phyloP scores from a whole-genome alignment of 495 filamentous ascomycete species.

The Bathelium albidoporum region DNA sequence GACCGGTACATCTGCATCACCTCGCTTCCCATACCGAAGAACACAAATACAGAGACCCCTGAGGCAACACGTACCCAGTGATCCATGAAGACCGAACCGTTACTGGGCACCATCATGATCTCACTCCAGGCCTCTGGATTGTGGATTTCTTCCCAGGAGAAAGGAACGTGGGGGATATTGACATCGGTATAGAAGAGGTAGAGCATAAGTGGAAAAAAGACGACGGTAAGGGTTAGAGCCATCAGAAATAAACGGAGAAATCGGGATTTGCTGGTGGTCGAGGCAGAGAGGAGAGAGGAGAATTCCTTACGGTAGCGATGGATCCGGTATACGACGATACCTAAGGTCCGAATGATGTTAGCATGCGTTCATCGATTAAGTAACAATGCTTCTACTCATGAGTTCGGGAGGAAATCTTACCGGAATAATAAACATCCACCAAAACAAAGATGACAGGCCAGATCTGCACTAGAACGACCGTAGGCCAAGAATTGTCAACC shows the following conservation, averaged over 20 bases:
- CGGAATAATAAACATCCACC: conserved; percentile 54
- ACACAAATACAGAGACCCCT: conserved; percentile 54
- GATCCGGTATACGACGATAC: conserved; percentile 56
- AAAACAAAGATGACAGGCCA: conserved; percentile 59
- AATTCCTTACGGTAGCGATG: conserved; percentile 56
- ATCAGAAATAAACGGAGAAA: conserved; percentile 73
- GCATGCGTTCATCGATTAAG: not conserved
- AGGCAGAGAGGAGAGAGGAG: conserved; percentile 43
- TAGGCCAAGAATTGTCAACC: conserved; percentile 61
- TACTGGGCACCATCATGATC: conserved; percentile 52
- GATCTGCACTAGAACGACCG: conserved; percentile 51
- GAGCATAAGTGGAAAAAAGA: conserved; percentile 53
- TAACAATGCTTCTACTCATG: not conserved
- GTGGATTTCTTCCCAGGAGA: conserved; percentile 47
- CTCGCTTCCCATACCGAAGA: conserved; percentile 76
- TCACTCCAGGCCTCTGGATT: conserved; percentile 41
- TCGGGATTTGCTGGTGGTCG: conserved; percentile 53
- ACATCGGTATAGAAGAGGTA: conserved; percentile 53
- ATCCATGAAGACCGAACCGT: conserved; percentile 46
- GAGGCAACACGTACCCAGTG: conserved; percentile 57
- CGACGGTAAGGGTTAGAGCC: conserved; percentile 53
- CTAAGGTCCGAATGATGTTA: conserved; percentile 26
- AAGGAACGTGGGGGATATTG: conserved; percentile 28
- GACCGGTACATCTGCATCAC: conserved; percentile 61
- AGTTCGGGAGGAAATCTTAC: conserved; percentile 41